A percentile compares a stretch with the other conserved stretches of the same genome.
These are phyloP conservation scores for Starmerella kuoi DNA, from an alignment of 805 yeast genomes.

Conservation along the genomic window DNA sequence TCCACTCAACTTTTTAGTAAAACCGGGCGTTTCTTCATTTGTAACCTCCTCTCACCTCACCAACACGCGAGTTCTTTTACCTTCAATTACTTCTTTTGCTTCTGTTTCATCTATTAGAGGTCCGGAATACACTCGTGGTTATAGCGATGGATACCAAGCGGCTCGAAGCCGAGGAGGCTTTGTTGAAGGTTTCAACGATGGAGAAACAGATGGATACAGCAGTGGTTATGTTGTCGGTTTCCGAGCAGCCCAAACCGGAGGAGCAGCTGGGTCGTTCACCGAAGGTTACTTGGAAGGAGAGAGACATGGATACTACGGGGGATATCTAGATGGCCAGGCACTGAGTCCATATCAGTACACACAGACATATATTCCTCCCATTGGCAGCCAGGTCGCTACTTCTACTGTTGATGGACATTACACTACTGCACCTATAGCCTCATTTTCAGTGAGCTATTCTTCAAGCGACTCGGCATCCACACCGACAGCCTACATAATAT, in stretches of 20 bases:
- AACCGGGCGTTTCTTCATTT: background rate
- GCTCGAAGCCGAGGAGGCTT: slow-evolving; percentile 1
- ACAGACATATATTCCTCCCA: slow-evolving; percentile 8
- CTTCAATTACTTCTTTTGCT: background rate
- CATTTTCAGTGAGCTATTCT: too few relatives aligned
- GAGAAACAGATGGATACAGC: slow-evolving; percentile 13
- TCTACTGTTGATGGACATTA: background rate
- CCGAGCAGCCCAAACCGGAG: slow-evolving; percentile 12
- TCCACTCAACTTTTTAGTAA: background rate
- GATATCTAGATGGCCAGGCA: slow-evolving; percentile 17
- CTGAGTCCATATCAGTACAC: slow-evolving; percentile 2
- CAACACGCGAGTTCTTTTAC: background rate
- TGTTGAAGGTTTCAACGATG: slow-evolving; percentile 5
- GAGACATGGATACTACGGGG: slow-evolving; percentile 11
- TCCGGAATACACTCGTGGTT: slow-evolving; percentile 1
- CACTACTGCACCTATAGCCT: background rate
- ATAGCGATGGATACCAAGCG: slow-evolving; percentile 1
- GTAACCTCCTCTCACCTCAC: background rate
- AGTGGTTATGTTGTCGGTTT: slow-evolving; percentile 16
- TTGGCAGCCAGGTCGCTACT: background rate
- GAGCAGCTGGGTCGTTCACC: background rate
- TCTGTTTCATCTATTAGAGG: background rate
- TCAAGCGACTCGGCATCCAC: too few relatives aligned
- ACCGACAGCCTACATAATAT: too few relatives aligned
- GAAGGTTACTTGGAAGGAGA: slow-evolving; percentile 14